A percentile compares a stretch with the other conserved stretches of the same genome.
phyloP scores from a whole-genome alignment of 129 eudicot species.

The Gnaphalium uliginosum region DNA sequence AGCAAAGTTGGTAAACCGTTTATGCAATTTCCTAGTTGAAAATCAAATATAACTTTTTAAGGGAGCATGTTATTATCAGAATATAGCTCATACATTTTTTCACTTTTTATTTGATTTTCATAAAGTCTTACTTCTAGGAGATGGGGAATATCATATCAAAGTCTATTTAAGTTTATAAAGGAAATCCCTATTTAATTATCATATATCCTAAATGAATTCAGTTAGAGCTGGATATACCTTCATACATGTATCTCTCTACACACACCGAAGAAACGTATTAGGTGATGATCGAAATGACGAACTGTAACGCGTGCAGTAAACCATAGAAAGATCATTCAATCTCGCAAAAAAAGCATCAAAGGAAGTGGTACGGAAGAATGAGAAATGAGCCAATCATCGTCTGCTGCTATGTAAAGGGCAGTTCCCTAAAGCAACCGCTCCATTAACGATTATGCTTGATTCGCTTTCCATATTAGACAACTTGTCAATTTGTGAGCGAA shows the following conservation, averaged over 20 bases:
- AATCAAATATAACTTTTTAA: not conserved
- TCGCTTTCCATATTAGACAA: constrained; percentile 72
- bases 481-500: constrained; percentile 56
- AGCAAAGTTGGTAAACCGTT: not conserved
- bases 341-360: constrained; percentile 74
- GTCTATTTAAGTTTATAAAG: not conserved
- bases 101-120: too few species aligned
- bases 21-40: not conserved
- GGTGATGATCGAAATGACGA: constrained; percentile 72
- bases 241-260: constrained; percentile 69
- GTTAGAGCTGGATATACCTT: constrained; percentile 45
- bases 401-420: constrained; percentile 86
- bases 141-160: too few species aligned
- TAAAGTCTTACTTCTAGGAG: too few species aligned
- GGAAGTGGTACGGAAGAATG: constrained; percentile 97
- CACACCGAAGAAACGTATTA: constrained; percentile 54
- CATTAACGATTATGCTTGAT: constrained; percentile 64
- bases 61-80: not conserved
- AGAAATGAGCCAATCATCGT: constrained; percentile 84
- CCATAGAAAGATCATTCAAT: constrained; percentile 69
- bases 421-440: constrained; percentile 70
- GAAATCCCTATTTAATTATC: not conserved
- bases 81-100: too few species aligned
- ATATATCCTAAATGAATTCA: not conserved
- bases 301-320: constrained; percentile 62